Evolutionary conservation across 257 asterid species (phyloP), one percentile per base, ranked within the genome.

Genomic region (Solanum corneliomulleri): DNA sequence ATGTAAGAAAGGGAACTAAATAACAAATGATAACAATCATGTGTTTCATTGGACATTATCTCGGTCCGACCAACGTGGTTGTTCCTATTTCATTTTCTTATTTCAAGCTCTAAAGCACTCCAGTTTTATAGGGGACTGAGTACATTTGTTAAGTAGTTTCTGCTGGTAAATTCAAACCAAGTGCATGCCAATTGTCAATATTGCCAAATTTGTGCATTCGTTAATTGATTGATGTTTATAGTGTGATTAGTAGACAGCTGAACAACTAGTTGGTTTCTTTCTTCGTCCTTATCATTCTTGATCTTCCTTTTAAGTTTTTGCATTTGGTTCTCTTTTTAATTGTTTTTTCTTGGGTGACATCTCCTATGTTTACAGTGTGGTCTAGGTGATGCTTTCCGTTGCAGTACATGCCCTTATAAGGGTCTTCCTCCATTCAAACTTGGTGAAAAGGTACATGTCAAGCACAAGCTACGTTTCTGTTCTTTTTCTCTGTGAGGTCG

Each of bases 331-430:
- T 76, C 12, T 42, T 76, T 44, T n/a, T 42, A n/a, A 25, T 10
- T 23, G 25, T 77, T 20, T 80, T 29, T 8, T 47, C 49, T 10
- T 62, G 37, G 78, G 60, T 9, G 31, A 47, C 84, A n/a, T 39
- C 31, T 88, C 81, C 27, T 87, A 39, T 89, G 82, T 85, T 15
- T 90, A 90, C 96, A 97, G 99, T 95, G 99, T 90, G 98, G 98
- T 88, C 94, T 97, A 35, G 99, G 99, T 87, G 99, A 97, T 94
- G 99, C 98, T 87, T 97, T 95, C 81, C 97, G 99, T 82, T 94
- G 99, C 87, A 75, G 97, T 71, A 93, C 98, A 74, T 97, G 99
- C 82, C 99, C 99, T 76, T 97, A 94, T 91, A 97, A 95, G 92
- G 98, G 98, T 89, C 98, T 97, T 90, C 94, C 98, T 85, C 29